phyloP scores from a whole-genome alignment of 305 asterid species.

The Fraxinus angustifolia region DNA sequence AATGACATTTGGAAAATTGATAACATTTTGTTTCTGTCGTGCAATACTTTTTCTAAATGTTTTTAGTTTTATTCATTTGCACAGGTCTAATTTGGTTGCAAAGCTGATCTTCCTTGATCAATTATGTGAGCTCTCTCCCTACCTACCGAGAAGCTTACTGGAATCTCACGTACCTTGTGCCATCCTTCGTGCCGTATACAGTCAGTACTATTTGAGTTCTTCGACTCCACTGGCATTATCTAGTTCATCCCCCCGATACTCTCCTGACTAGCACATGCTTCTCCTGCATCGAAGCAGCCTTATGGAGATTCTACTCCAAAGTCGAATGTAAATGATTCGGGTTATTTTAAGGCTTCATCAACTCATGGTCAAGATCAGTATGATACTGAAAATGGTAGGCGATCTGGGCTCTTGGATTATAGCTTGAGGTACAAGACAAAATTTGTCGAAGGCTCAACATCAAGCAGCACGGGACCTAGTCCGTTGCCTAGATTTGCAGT shows the following conservation, averaged over 20 bases:
- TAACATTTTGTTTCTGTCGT: neutral
- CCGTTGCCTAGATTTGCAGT: constrained; percentile 91
- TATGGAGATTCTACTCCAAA: constrained; percentile 56
- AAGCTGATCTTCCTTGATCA: constrained; percentile 93
- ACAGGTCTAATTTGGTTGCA: constrained; percentile 73
- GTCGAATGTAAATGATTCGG: constrained; percentile 50
- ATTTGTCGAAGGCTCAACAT: constrained; percentile 71
- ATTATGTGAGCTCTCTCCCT: constrained; percentile 82
- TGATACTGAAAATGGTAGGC: constrained; percentile 52
- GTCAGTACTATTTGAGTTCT: constrained; percentile 76
- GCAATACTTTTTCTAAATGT: neutral
- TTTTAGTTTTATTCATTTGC: constrained; percentile 14
- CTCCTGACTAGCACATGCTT: constrained; percentile 76
- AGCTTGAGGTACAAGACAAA: constrained; percentile 61
- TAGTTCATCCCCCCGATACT: constrained; percentile 66
- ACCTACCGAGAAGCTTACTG: constrained; percentile 76
- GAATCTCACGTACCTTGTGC: constrained; percentile 79
- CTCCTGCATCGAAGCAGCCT: constrained; percentile 69
- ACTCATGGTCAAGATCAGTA: constrained; percentile 62
- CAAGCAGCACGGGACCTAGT: constrained; percentile 84
- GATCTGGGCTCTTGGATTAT: constrained; percentile 94
- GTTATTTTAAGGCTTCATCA: constrained; percentile 56
- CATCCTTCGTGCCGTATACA: constrained; percentile 80
- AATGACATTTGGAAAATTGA: neutral
- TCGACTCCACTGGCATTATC: constrained; percentile 52